phyloP scores from a whole-genome alignment of 2,329 filamentous ascomycete genomes.

The Alternaria viburni region DNA sequence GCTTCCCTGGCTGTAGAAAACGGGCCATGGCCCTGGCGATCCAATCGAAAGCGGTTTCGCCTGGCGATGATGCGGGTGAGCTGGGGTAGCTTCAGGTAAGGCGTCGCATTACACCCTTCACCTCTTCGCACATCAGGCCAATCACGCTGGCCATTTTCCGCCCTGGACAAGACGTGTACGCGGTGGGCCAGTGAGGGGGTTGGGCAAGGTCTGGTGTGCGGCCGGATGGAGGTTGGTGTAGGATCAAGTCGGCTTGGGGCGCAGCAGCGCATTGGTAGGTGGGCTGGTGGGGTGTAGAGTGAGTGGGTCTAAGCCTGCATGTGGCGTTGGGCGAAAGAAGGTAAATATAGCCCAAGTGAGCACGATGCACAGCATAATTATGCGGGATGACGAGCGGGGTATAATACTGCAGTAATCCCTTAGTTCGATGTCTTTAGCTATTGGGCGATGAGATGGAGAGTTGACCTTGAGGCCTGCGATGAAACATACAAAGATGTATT shows the following conservation, averaged over 20 bases:
- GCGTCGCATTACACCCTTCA: constrained; percentile 1
- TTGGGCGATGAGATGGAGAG: constrained; percentile 9
- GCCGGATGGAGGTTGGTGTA: background rate
- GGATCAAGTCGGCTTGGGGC: constrained; percentile 29
- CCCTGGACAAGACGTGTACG: background rate
- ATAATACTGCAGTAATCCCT: constrained; percentile 17
- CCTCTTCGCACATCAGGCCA: constrained; percentile 3
- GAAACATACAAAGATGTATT: constrained; percentile 13
- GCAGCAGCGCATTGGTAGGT: constrained; percentile 23
- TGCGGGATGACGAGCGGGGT: constrained; percentile 19
- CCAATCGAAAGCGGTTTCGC: constrained; percentile 16
- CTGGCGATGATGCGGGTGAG: constrained; percentile 23
- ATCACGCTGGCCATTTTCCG: background rate
- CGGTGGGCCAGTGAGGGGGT: background rate
- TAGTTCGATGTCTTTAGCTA: constrained; percentile 1
- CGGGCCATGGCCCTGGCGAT: constrained; percentile 24
- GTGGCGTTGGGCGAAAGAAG: constrained; percentile 14
- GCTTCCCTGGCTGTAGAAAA: constrained; percentile 21
- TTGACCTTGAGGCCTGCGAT: constrained; percentile 12
- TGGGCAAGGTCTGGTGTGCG: background rate
- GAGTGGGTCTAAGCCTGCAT: constrained; percentile 22
- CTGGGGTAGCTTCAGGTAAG: constrained; percentile 14
- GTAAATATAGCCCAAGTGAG: constrained; percentile 27
- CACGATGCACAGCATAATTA: constrained; percentile 12
- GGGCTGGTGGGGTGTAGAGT: constrained; percentile 22